Conservation (phyloP, 2,329 filamentous ascomycete species). For the Chaetomium globosum region DNA sequence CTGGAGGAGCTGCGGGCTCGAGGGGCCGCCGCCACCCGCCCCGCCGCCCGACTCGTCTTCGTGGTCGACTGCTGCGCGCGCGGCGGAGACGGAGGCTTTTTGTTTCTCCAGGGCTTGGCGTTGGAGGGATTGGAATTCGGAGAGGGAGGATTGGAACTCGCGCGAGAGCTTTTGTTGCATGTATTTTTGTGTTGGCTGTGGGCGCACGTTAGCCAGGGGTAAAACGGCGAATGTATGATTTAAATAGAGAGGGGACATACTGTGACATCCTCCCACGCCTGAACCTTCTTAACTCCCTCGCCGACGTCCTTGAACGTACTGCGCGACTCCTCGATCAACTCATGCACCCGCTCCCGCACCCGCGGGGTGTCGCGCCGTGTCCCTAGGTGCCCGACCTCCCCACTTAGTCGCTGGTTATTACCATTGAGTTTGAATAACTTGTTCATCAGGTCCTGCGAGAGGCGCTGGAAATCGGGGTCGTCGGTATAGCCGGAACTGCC, state of each 20-base stretch:
- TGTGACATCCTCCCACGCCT: conserved; percentile 81
- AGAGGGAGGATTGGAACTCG: conserved; percentile 85
- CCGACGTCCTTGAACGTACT: conserved; percentile 87
- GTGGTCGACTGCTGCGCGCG: conserved; percentile 75
- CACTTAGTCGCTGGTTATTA: conserved; percentile 81
- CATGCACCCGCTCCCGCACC: conserved; percentile 86
- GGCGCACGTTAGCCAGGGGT: background rate
- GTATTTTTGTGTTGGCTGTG: conserved; percentile 89
- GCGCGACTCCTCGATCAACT: conserved; percentile 82
- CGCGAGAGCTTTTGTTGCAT: conserved; percentile 92
- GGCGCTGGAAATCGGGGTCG: conserved; percentile 85
- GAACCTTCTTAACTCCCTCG: conserved; percentile 89
- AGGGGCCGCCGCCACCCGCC: conserved; percentile 23
- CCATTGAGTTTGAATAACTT: conserved; percentile 87
- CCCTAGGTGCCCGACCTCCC: conserved; percentile 82
- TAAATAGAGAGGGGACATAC: conserved; percentile 51
- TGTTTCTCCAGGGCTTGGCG: conserved; percentile 89
- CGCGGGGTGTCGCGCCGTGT: conserved; percentile 90
- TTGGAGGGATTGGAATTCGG: conserved; percentile 92
- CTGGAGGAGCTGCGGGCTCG: conserved; percentile 46
- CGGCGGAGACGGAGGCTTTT: conserved; percentile 79
- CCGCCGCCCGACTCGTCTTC: conserved; percentile 41
- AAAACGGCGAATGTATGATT: background rate
- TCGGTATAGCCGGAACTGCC: conserved; percentile 79
- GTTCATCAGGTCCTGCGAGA: conserved; percentile 81